Conservation (phyloP, 2,329 filamentous ascomycete genomes). For the Nothophaeocryptopus gaeumannii region DNA sequence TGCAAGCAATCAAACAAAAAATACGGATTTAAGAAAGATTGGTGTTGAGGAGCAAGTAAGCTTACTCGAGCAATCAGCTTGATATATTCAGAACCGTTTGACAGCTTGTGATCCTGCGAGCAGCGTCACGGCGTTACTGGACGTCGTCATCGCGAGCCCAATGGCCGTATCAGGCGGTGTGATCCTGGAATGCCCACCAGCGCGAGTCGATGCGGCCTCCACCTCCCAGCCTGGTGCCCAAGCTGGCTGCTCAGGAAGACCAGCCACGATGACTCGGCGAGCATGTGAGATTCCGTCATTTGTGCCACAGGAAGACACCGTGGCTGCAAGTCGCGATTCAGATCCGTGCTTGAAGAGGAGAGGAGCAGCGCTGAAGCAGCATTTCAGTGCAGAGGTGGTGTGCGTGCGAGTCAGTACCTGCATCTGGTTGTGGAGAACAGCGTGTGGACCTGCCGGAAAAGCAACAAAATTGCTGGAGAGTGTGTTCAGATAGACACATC, state of each 20-base stretch:
- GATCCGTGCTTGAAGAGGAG: constrained; percentile 5
- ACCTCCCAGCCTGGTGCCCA: constrained; percentile 14
- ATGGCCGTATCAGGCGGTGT: neutral
- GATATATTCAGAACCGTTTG: constrained; percentile 9
- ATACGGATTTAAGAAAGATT: neutral
- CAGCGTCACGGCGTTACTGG: constrained; percentile 9
- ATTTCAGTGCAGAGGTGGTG: neutral
- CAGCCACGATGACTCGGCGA: constrained; percentile 13
- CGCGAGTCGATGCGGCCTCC: constrained; percentile 14
- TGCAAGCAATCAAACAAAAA: constrained; percentile 3
- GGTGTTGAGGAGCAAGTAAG: constrained; percentile 1
- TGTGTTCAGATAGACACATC: constrained; percentile 8
- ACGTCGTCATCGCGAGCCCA: constrained; percentile 12
- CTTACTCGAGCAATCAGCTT: constrained; percentile 4
- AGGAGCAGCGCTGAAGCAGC: neutral
- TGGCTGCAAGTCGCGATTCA: constrained; percentile 9
- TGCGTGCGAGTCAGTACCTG: constrained; percentile 14
- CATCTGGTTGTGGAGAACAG: constrained; percentile 9
- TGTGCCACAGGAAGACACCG: constrained; percentile 2
- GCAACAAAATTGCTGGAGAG: constrained; percentile 2
- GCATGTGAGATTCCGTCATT: constrained; percentile 14
- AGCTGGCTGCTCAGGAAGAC: constrained; percentile 1
- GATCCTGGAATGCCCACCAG: constrained; percentile 10
- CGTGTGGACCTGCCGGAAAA: constrained; percentile 4
- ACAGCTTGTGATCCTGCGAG: constrained; percentile 7